Percentiles rank a stretch among this genome's conserved stretches.
Conservation (phyloP, 768 basidiomycete genomes). For the Leccinum aurantiacum region DNA sequence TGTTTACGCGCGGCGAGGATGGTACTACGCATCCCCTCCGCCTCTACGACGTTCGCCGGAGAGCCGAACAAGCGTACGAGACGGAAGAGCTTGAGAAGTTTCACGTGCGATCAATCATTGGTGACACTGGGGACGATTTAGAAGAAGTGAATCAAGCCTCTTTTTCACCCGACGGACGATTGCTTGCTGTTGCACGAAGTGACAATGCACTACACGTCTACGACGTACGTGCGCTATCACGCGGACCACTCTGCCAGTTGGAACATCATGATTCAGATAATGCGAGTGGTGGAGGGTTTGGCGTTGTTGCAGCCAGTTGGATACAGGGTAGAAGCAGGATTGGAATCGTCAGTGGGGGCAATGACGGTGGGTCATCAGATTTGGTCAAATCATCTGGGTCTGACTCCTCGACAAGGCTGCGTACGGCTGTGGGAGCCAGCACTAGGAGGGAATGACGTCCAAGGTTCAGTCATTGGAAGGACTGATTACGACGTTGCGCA, state of each 20-base stretch:
- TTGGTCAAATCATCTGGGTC: background rate
- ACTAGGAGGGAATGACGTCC: constrained; percentile 37
- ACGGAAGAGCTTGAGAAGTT: constrained; percentile 39
- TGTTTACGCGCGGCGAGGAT: constrained; percentile 31
- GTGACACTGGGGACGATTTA: background rate
- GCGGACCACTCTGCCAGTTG: constrained; percentile 48
- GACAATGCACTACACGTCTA: constrained; percentile 65
- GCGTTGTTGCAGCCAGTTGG: constrained; percentile 56
- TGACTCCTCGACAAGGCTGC: constrained; percentile 48
- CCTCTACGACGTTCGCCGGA: constrained; percentile 51
- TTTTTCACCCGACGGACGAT: constrained; percentile 62
- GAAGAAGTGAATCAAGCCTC: constrained; percentile 49
- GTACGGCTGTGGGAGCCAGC: constrained; percentile 66
- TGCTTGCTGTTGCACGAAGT: constrained; percentile 57
- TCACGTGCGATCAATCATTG: constrained; percentile 2
- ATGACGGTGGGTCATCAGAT: constrained; percentile 50
- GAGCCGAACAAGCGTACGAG: constrained; percentile 27
- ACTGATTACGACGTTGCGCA: constrained; percentile 55
- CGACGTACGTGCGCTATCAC: constrained; percentile 53
- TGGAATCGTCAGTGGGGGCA: constrained; percentile 61
- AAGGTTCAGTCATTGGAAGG: constrained; percentile 53
- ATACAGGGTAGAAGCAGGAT: constrained; percentile 41
- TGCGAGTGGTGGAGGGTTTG: constrained; percentile 38
- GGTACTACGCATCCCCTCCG: constrained; percentile 38
- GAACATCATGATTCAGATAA: constrained; percentile 42